Conservation (phyloP, 208 protist species). For the Trypanosoma melophagium region DNA sequence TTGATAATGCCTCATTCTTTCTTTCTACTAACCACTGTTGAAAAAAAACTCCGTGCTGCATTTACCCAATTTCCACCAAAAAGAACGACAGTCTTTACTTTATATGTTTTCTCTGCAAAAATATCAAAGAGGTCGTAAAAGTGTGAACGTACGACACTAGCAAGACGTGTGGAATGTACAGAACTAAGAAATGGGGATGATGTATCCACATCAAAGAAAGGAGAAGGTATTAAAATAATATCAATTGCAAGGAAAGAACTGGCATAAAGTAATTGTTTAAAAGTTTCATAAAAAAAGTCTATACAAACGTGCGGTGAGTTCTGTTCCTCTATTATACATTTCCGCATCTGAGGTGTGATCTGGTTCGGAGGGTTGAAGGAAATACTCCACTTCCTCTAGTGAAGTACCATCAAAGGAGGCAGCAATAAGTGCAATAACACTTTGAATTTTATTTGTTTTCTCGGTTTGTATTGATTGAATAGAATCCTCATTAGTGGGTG, state of each 20-base stretch:
- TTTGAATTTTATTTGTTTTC: neutral
- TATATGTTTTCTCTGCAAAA: neutral
- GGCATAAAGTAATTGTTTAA: neutral
- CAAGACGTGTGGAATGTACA: neutral
- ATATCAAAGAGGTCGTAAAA: constrained; percentile 18
- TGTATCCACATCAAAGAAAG: constrained; percentile 9
- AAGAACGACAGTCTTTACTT: neutral
- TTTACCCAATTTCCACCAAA: neutral
- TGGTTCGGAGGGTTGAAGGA: constrained; percentile 3
- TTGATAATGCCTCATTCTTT: neutral
- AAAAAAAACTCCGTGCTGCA: neutral
- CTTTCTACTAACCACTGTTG: constrained; percentile 9
- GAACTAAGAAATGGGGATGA: constrained; percentile 16
- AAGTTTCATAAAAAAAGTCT: constrained; percentile 5
- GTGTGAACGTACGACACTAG: constrained; percentile 1
- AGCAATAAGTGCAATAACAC: neutral
- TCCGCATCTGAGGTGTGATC: neutral
- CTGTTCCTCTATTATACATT: neutral
- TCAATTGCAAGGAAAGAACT: neutral
- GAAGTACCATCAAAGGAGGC: constrained; percentile 8
- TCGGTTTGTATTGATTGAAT: no score
- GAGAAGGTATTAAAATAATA: constrained; percentile 1
- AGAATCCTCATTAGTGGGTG: no score
- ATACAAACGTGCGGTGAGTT: constrained; percentile 2
- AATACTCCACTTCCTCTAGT: constrained; percentile 19